A percentile compares a stretch with the other conserved stretches of the same genome.
Conservation (phyloP, 2,329 filamentous ascomycete genomes). For the Trichoderma aggressivum region DNA sequence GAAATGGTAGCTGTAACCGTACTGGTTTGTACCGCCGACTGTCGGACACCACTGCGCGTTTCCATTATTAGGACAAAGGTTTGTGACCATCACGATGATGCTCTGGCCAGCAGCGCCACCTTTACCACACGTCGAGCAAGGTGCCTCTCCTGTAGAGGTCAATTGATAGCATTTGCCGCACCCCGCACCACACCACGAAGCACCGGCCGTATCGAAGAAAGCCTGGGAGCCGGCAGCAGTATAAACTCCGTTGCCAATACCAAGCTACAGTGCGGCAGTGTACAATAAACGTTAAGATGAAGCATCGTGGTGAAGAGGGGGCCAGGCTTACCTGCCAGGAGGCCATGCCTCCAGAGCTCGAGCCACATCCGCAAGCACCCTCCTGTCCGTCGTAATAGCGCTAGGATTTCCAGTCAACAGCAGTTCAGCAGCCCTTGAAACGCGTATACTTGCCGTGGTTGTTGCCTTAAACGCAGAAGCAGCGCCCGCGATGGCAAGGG, state of each 20-base stretch:
- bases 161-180: slow-evolving; percentile 9
- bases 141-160: background rate
- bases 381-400: slow-evolving; percentile 3
- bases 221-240: slow-evolving; percentile 12
- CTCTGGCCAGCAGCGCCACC: slow-evolving; percentile 7
- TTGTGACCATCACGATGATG: slow-evolving; percentile 11
- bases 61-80: slow-evolving; percentile 11
- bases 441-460: background rate
- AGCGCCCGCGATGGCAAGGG: background rate
- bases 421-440: background rate
- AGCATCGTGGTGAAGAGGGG: background rate
- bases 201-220: slow-evolving; percentile 5
- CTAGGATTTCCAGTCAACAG: background rate
- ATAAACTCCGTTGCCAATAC: slow-evolving; percentile 3
- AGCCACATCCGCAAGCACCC: slow-evolving; percentile 7
- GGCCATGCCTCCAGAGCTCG: background rate
- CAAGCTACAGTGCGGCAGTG: background rate
- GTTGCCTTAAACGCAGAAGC: background rate
- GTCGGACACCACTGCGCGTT: slow-evolving; percentile 9
- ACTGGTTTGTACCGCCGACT: slow-evolving; percentile 3
- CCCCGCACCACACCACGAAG: slow-evolving; percentile 7
- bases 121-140: background rate
- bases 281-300: background rate
- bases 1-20: slow-evolving; percentile 12
- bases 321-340: background rate